phyloP scores from a whole-genome alignment of 1,139 yeast species.

The Yamadazyma membranifaciens region DNA sequence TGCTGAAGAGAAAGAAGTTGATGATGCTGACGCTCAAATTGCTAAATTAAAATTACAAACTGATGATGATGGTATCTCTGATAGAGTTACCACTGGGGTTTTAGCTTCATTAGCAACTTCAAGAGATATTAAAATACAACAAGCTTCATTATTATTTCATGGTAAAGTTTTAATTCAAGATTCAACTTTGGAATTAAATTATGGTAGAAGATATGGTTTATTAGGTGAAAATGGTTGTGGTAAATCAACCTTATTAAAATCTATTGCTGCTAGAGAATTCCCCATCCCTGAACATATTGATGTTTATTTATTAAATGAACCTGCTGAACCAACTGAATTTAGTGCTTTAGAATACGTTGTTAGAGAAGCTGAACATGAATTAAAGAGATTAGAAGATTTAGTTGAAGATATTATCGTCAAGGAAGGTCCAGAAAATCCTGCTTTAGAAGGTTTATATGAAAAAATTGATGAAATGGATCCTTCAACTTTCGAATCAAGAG shows the following conservation, averaged over 20 bases:
- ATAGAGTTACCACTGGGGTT: constrained; percentile 98
- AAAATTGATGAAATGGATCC: constrained; percentile 97
- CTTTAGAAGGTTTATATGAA: constrained; percentile 87
- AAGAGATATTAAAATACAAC: constrained; percentile 88
- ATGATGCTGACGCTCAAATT: constrained; percentile 70
- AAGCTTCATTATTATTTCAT: constrained; percentile 91
- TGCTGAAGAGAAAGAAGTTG: constrained; percentile 60
- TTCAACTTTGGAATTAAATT: constrained; percentile 86
- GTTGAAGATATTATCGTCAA: constrained; percentile 87
- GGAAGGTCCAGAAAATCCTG: constrained; percentile 91
- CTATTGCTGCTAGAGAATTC: constrained; percentile 93
- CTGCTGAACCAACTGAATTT: constrained; percentile 90
- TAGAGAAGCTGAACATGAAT: constrained; percentile 90
- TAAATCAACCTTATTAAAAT: constrained; percentile 89
- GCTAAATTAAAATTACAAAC: constrained; percentile 88
- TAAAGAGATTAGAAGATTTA: constrained; percentile 85
- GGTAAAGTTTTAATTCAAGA: constrained; percentile 96
- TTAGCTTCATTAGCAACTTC: constrained; percentile 85
- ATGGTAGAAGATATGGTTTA: constrained; percentile 95
- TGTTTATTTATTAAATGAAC: constrained; percentile 90
- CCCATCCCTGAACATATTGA: constrained; percentile 93
- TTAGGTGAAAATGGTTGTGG: constrained; percentile 99
- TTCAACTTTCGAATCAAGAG: constrained; percentile 91
- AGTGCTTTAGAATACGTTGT: constrained; percentile 97
- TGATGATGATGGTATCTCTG: constrained; percentile 91